These are phyloP conservation scores for Epichloe coenophiala DNA, from an alignment of 2,329 filamentous ascomycete genomes.

Conservation along the genomic window DNA sequence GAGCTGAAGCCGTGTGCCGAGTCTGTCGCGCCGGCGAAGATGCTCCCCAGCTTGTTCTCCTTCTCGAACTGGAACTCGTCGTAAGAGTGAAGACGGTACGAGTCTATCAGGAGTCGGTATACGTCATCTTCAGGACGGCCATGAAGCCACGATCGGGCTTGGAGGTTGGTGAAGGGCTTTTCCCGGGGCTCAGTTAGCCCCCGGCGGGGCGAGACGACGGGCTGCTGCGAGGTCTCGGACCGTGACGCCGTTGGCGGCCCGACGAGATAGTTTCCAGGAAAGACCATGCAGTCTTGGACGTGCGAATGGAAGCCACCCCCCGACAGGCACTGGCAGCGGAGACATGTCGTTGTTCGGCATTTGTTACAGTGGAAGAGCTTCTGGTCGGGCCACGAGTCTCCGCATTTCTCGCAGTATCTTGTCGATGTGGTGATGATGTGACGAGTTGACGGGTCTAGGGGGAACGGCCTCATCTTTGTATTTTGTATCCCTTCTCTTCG, in stretches of 20 bases:
- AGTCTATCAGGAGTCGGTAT: slow-evolving; percentile 29
- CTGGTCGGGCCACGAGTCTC: neutral
- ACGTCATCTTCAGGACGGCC: slow-evolving; percentile 23
- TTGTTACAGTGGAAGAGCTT: slow-evolving; percentile 1
- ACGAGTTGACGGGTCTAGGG: neutral
- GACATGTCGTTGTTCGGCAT: neutral
- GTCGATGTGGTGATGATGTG: neutral
- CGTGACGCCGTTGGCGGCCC: neutral
- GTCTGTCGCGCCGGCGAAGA: slow-evolving; percentile 10
- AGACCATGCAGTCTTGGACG: slow-evolving; percentile 1
- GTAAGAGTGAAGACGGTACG: slow-evolving; percentile 26
- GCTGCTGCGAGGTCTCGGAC: neutral
- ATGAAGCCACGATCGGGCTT: slow-evolving; percentile 22
- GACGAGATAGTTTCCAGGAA: slow-evolving; percentile 1
- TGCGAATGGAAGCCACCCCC: neutral
- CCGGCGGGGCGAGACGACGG: neutral
- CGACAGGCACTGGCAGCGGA: neutral
- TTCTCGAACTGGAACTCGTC: slow-evolving; percentile 16
- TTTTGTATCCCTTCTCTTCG: too few relatives aligned
- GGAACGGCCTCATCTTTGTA: too few relatives aligned
- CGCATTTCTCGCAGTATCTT: neutral
- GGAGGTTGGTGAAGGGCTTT: slow-evolving; percentile 21
- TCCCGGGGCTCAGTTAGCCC: slow-evolving; percentile 12
- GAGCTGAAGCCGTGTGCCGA: slow-evolving; percentile 16
- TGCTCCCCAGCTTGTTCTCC: slow-evolving; percentile 4